Conservation (phyloP, 768 basidiomycete genomes). For the Lactarius tabidus region DNA sequence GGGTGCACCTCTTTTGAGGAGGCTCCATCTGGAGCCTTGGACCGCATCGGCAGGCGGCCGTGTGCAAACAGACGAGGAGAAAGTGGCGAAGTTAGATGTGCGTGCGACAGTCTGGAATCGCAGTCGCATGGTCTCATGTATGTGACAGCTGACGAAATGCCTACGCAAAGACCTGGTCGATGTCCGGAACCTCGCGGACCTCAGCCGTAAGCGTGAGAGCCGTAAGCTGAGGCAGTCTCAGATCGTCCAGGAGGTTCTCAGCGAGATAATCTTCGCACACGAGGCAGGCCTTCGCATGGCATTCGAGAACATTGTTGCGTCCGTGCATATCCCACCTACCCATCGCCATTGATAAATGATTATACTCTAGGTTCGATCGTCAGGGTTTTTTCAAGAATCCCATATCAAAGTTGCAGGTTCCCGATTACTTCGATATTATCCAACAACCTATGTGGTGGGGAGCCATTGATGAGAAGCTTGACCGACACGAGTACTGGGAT, state of each 20-base stretch:
- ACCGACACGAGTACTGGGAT: slow-evolving; percentile 79
- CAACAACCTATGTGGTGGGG: slow-evolving; percentile 86
- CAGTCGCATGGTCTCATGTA: background rate
- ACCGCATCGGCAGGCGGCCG: slow-evolving; percentile 67
- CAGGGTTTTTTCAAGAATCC: slow-evolving; percentile 77
- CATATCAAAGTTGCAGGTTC: slow-evolving; percentile 72
- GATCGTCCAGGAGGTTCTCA: slow-evolving; percentile 62
- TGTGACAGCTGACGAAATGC: slow-evolving; percentile 49
- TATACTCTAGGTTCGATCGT: slow-evolving; percentile 58
- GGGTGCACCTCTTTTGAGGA: slow-evolving; percentile 89
- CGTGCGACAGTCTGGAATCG: slow-evolving; percentile 27
- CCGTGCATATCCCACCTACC: slow-evolving; percentile 29
- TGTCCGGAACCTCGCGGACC: slow-evolving; percentile 60
- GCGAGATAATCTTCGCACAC: slow-evolving; percentile 61
- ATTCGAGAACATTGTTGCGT: slow-evolving; percentile 72
- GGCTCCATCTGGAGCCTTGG: slow-evolving; percentile 96
- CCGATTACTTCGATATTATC: slow-evolving; percentile 89
- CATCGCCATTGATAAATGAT: slow-evolving; percentile 14
- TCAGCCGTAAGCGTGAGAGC: slow-evolving; percentile 73
- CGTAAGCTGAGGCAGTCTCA: slow-evolving; percentile 71
- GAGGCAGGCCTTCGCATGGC: slow-evolving; percentile 54
- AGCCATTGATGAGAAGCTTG: slow-evolving; percentile 75
- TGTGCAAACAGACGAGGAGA: slow-evolving; percentile 77
- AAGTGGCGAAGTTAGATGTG: slow-evolving; percentile 76
- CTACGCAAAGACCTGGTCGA: slow-evolving; percentile 75